Conservation (phyloP, 192 early-diverging fungal species). For the Coemansia sp. region DNA sequence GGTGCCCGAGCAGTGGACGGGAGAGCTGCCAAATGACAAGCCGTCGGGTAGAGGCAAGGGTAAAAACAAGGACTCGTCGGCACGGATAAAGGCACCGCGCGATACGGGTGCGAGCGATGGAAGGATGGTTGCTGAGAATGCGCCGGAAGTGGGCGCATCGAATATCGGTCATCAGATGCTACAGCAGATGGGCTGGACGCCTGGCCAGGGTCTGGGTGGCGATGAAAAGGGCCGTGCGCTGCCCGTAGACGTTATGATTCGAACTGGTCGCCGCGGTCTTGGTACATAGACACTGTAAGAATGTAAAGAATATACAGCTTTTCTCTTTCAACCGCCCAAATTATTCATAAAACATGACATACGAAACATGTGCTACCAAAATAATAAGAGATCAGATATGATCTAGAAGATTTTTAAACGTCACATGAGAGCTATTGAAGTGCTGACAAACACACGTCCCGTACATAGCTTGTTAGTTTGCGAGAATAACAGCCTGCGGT, state of each 20-base stretch:
- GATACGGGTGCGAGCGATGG: conserved; percentile 14
- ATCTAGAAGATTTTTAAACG: too few species aligned
- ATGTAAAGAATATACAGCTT: too few species aligned
- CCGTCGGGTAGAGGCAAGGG: conserved; percentile 8
- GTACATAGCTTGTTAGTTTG: too few species aligned
- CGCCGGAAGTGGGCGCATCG: conserved; percentile 42
- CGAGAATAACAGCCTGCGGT: too few species aligned
- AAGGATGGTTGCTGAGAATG: conserved; percentile 40
- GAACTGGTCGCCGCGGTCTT: conserved; percentile 44
- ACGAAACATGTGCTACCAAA: too few species aligned
- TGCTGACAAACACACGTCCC: too few species aligned
- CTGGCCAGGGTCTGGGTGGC: conserved; percentile 46
- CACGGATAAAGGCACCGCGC: neutral
- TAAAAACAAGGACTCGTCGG: neutral
- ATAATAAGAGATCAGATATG: too few species aligned
- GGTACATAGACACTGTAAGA: conserved; percentile 19
- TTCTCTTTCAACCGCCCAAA: too few species aligned
- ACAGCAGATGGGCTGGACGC: conserved; percentile 54
- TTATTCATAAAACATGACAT: too few species aligned
- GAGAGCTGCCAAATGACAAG: conserved; percentile 4
- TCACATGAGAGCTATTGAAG: too few species aligned
- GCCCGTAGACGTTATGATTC: conserved; percentile 48
- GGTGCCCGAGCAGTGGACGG: conserved; percentile 30
- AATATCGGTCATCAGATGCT: conserved; percentile 56
- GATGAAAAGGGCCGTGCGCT: conserved; percentile 43